These are phyloP conservation scores for Leptographium flavum DNA, from an alignment of 2,329 filamentous ascomycete species.

Conservation along the genomic window DNA sequence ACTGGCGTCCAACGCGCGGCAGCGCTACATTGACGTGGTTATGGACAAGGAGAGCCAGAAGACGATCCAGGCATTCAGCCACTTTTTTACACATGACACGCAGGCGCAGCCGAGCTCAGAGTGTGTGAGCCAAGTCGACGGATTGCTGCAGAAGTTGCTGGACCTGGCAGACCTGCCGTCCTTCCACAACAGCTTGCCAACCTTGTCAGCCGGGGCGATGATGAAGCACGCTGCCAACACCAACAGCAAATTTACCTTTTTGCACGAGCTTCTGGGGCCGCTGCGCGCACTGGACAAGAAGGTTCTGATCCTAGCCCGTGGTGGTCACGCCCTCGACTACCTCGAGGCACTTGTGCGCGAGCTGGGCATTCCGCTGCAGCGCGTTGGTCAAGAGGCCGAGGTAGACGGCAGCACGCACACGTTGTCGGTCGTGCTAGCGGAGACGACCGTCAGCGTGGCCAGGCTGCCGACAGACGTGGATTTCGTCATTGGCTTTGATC, in stretches of 20 bases:
- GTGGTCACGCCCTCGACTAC: slow-evolving; percentile 34
- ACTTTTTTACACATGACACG: slow-evolving; percentile 25
- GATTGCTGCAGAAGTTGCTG: slow-evolving; percentile 34
- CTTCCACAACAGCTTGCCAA: slow-evolving; percentile 29
- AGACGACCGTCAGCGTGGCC: slow-evolving; percentile 23
- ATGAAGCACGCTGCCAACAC: slow-evolving; percentile 40
- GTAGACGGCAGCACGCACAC: slow-evolving; percentile 4
- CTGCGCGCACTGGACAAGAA: slow-evolving; percentile 29
- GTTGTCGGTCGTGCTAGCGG: slow-evolving; percentile 26
- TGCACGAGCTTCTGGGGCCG: slow-evolving; percentile 37
- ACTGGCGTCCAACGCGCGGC: slow-evolving; percentile 36
- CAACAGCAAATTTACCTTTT: slow-evolving; percentile 46
- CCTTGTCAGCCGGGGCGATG: slow-evolving; percentile 26
- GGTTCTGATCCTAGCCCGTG: slow-evolving; percentile 38
- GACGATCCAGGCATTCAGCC: slow-evolving; percentile 30
- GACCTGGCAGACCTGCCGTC: slow-evolving; percentile 44
- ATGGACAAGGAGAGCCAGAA: slow-evolving; percentile 25
- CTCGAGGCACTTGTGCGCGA: slow-evolving; percentile 33
- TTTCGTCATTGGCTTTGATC: slow-evolving; percentile 39
- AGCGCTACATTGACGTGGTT: slow-evolving; percentile 36
- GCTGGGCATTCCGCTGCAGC: slow-evolving; percentile 19
- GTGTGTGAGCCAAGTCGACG: slow-evolving; percentile 32
- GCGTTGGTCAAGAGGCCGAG: slow-evolving; percentile 13
- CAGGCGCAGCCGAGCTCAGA: slow-evolving; percentile 23
- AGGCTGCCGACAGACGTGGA: slow-evolving; percentile 28